Evolutionary conservation across 1,284 basidiomycete species (phyloP), one percentile per base, ranked within the genome.

Genomic region (Malassezia japonica): DNA sequence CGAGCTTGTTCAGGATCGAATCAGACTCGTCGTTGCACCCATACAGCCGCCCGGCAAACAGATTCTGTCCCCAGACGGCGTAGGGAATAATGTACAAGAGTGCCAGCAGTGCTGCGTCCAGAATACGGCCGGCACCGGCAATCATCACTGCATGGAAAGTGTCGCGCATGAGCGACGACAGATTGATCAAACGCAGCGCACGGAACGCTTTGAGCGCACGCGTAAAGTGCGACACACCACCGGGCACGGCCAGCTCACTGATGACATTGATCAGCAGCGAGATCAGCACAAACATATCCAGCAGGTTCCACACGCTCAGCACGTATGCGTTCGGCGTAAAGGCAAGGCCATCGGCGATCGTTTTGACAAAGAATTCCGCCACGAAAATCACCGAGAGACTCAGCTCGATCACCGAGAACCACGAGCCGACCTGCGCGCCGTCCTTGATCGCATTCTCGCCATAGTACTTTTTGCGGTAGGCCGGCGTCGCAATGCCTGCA

Each of bases 321-420:
- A 95, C 75, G 68, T 96, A 96, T 0, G 90, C 89, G 65, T 95
- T 96, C 0, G 92, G 92, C 0, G 90, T 85, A 75, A 94, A 91
- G 1, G 64, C 62, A 27, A 74, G 85, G 0, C 92, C 92, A 65
- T 98, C 92, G 0, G 92, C 92, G 40, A 90, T 77, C 65, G 94
- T 77, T 75, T 96, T 91, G 81, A 95, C 82, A 56, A 85, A 55
- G 60, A 92, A 90, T 71, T 98, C 92, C 47, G 84, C 58, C 43
- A 94, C 74, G 33, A 96, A 84, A 6, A 83, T 76, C 44, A 84
- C 75, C 1, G 84, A 85, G 43, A 96, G 84, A 0, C 80, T 77
- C 0, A 81, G 77, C 71, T 96, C 91, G 1, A 83, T 80, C 39
- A 91, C 76, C 61, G 87, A 84, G 73, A 90, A 96, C 92, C 92